Conservation (phyloP, 1,284 basidiomycete genomes). For the Cryptococcus jaspeensis region DNA sequence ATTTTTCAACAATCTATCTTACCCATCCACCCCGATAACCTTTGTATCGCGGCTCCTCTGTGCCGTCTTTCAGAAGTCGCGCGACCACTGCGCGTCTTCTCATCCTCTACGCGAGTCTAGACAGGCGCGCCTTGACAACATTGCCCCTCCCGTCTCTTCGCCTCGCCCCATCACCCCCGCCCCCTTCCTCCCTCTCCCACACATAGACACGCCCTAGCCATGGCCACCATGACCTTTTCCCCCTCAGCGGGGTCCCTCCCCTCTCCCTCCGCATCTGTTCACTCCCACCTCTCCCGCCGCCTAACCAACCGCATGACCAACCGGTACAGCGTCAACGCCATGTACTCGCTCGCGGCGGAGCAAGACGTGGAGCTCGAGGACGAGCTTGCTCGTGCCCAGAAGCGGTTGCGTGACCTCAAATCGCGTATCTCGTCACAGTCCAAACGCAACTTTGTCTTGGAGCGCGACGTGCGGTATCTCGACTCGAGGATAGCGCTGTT, state of each 20-base stretch:
- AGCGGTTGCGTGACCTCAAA: slow-evolving; percentile 91
- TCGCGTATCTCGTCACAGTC: slow-evolving; percentile 96
- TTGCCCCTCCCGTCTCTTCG: too few relatives aligned
- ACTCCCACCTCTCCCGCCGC: slow-evolving; percentile 27
- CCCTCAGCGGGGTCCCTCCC: slow-evolving; percentile 16
- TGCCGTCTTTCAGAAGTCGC: too few relatives aligned
- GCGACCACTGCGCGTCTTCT: too few relatives aligned
- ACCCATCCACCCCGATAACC: too few relatives aligned
- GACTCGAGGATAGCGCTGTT: slow-evolving; percentile 96
- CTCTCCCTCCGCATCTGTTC: slow-evolving; percentile 19
- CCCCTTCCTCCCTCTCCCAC: too few relatives aligned
- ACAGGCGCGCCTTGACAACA: too few relatives aligned
- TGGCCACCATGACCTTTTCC: slow-evolving; percentile 24
- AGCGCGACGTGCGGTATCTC: slow-evolving; percentile 96
- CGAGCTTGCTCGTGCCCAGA: slow-evolving; percentile 95
- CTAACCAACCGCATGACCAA: slow-evolving; percentile 84
- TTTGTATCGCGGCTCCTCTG: too few relatives aligned
- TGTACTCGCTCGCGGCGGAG: slow-evolving; percentile 97
- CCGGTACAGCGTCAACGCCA: slow-evolving; percentile 90
- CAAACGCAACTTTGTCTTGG: slow-evolving; percentile 99
- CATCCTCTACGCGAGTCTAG: too few relatives aligned
- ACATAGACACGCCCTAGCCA: neutral
- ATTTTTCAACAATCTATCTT: too few relatives aligned
- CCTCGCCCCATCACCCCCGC: too few relatives aligned
- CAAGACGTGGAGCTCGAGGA: slow-evolving; percentile 99